phyloP scores from a whole-genome alignment of 1,139 yeast species.

The Waltiozyma sp. region DNA sequence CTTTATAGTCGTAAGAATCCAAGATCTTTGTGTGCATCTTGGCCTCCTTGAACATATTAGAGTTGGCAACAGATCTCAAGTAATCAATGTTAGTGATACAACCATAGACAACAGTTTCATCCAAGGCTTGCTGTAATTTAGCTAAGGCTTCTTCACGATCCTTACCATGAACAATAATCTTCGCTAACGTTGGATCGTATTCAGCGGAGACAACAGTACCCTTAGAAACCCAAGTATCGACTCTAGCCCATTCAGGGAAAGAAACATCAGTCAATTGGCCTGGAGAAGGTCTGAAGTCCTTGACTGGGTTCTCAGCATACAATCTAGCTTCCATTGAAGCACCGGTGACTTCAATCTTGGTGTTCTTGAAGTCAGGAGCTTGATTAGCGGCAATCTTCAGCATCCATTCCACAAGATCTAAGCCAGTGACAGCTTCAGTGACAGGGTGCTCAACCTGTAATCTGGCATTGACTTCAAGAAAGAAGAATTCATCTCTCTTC shows the following conservation, averaged over 20 bases:
- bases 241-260: constrained; percentile 84
- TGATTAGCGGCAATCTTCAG: constrained; percentile 78
- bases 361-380: constrained; percentile 60
- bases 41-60: constrained; percentile 75
- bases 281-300: constrained; percentile 91
- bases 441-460: constrained; percentile 97
- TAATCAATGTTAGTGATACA: constrained; percentile 86
- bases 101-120: constrained; percentile 81
- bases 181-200: constrained; percentile 93
- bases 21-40: constrained; percentile 78
- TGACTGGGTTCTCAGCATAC: constrained; percentile 93
- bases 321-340: constrained; percentile 95
- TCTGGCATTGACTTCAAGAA: constrained; percentile 92
- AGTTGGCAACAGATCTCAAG: constrained; percentile 71
- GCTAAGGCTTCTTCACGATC: constrained; percentile 76
- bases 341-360: constrained; percentile 53
- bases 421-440: constrained; percentile 89
- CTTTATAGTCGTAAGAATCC: constrained; percentile 70
- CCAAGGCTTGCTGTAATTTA: constrained; percentile 68
- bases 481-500: constrained; percentile 76
- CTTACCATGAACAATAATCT: constrained; percentile 87
- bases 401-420: constrained; percentile 97
- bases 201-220: constrained; percentile 90
- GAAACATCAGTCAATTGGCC: constrained; percentile 81
- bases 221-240: constrained; percentile 86